Base-by-base conservation (phyloP, 768 basidiomycete species). In the Mycena venus region DNA sequence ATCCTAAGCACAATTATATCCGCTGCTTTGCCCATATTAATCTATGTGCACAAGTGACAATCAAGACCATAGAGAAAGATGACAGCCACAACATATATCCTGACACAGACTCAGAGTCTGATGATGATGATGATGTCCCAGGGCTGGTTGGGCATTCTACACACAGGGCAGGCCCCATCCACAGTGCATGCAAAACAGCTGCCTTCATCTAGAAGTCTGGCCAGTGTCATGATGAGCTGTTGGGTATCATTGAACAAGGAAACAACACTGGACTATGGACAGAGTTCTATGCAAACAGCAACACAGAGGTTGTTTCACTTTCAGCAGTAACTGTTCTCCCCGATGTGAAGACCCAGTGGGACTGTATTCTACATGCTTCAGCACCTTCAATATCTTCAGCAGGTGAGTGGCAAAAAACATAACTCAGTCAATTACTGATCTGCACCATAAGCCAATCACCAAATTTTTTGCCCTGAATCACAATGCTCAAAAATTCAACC, bases 261-360 rank as follows among this genome's bases (percentile, higher is more conserved):
- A 67, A 67, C 55, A 25, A 55, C 11, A 29, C 7, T 11, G 14
- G 21, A 7, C 25, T 40, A 29, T 67, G 66, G 66, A 67, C 51
- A 7, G 66, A 40, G 36, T 15, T 67, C 36, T 31, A 29, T 9
- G 1, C 17, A 19, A 44, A 38, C 12, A 21, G n/a, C 12, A n/a
- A 59, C 12, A n/a, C 14, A 44, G 44, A 19, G 10, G 38, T 23
- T 59, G 40, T 40, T 60, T 9, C 27, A 3, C 55, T 67, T 55
- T 27, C 36, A 3, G 53, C 21, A 11, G 53, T 67, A 15, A 67
- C 53, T 42, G 53, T 68, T 27, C 27, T 68, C 8, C 66, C 55
- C 27, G 66, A 68, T 68, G 66, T 68, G n/a, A 67, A 44, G 32
- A 67, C 65, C 19, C 51, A 53, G 11, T 67, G 65, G 53, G 65